These are phyloP conservation scores for Porogramme epimiltina DNA, from an alignment of 1,284 basidiomycete genomes.

Conservation along the genomic window DNA sequence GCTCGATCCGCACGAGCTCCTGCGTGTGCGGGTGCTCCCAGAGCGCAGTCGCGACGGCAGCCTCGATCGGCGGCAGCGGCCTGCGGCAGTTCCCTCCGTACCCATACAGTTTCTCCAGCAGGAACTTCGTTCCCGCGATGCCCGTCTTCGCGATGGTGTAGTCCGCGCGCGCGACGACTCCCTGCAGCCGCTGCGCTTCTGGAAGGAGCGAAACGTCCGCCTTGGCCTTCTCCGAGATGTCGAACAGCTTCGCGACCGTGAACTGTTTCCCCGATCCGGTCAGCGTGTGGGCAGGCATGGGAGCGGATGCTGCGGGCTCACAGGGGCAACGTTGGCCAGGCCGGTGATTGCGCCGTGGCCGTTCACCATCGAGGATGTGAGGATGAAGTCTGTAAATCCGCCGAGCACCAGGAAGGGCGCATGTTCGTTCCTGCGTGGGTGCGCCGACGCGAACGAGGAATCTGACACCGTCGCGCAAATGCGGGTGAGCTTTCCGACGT, in stretches of 20 bases:
- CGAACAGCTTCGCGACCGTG: constrained; percentile 63
- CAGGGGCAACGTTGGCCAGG: constrained; percentile 78
- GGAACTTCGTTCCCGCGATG: constrained; percentile 82
- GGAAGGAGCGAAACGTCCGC: constrained; percentile 58
- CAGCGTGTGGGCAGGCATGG: background rate
- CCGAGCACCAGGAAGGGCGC: constrained; percentile 66
- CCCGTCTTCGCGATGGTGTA: constrained; percentile 78
- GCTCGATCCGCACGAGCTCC: constrained; percentile 68
- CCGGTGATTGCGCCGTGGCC: constrained; percentile 85
- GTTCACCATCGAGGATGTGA: constrained; percentile 67
- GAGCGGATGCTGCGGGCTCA: constrained; percentile 35
- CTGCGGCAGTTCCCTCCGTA: constrained; percentile 77
- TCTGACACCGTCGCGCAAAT: constrained; percentile 69
- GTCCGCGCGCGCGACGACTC: constrained; percentile 79
- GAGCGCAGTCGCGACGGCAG: constrained; percentile 55
- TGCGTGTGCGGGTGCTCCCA: constrained; percentile 73
- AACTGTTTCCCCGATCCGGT: constrained; percentile 39
- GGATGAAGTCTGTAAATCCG: constrained; percentile 78
- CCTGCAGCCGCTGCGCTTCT: constrained; percentile 78
- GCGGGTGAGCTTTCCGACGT: constrained; percentile 85
- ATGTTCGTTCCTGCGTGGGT: constrained; percentile 64
- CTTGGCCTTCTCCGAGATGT: constrained; percentile 57
- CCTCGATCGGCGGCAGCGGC: constrained; percentile 68
- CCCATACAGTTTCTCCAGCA: constrained; percentile 73
- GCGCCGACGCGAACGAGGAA: constrained; percentile 50